A percentile compares a stretch with the other conserved stretches of the same genome.
Conservation (phyloP, 1,284 basidiomycete genomes). For the Ustilago tritici region DNA sequence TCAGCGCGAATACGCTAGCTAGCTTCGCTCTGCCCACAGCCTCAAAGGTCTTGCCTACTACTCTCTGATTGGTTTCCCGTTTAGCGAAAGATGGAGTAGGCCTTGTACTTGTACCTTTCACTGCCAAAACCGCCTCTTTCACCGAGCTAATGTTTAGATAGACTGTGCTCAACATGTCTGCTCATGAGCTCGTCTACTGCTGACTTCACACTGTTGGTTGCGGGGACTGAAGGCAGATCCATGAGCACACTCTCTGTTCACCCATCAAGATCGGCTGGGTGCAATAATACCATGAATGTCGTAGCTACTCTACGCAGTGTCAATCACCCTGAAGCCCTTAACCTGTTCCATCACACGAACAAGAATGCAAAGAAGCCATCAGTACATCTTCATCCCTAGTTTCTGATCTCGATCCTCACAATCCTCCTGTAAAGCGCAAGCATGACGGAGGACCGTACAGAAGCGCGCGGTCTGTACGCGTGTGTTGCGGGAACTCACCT, state of each 20-base stretch:
- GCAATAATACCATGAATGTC: neutral
- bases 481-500: constrained; percentile 74
- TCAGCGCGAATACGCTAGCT: constrained; percentile 51
- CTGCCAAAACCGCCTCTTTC: neutral
- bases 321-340: constrained; percentile 58
- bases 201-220: neutral
- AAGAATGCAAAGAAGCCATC: neutral
- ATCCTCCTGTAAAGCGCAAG: too few relatives aligned
- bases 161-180: neutral
- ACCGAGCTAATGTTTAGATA: neutral
- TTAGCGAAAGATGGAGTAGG: neutral
- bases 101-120: constrained; percentile 30
- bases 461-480: neutral
- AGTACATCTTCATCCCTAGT: neutral
- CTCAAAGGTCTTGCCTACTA: neutral
- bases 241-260: neutral
- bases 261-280: neutral
- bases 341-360: constrained; percentile 25
- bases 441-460: too few relatives aligned
- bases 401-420: neutral
- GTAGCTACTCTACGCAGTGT: constrained; percentile 38
- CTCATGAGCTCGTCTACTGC: neutral
- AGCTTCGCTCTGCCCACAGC: neutral
- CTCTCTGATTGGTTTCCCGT: neutral
- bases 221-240: neutral